phyloP scores from a whole-genome alignment of 495 filamentous ascomycete genomes.

The Penicillium odoratum region DNA sequence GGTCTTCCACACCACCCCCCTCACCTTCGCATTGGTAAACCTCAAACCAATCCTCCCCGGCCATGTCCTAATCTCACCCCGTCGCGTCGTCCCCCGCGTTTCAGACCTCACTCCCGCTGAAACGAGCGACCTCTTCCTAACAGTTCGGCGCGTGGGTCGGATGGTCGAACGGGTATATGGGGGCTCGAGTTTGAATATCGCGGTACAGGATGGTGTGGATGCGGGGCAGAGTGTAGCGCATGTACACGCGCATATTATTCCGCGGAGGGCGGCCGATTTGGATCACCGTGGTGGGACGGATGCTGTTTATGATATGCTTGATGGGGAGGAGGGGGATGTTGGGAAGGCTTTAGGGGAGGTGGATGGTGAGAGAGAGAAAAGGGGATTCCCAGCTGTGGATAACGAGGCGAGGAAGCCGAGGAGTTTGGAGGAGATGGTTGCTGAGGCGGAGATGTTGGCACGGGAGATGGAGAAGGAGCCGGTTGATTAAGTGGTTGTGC shows the following conservation, averaged over 20 bases:
- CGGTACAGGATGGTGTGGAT: constrained; percentile 84
- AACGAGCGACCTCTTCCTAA: constrained; percentile 78
- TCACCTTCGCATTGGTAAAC: constrained; percentile 86
- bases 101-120: constrained; percentile 72
- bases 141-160: constrained; percentile 76
- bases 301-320: constrained; percentile 77
- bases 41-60: constrained; percentile 92
- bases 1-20: constrained; percentile 83
- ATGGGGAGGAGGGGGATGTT: constrained; percentile 85
- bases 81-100: constrained; percentile 65
- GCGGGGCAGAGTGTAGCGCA: constrained; percentile 91
- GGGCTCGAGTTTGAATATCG: constrained; percentile 75
- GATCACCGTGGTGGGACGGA: constrained; percentile 54
- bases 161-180: constrained; percentile 76
- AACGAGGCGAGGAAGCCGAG: constrained; percentile 69
- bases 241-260: constrained; percentile 93
- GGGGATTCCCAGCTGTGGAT: constrained; percentile 59
- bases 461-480: constrained; percentile 43
- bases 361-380: constrained; percentile 26
- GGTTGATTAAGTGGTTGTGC: constrained; percentile 16
- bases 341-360: constrained; percentile 43
- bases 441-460: constrained; percentile 59
- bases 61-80: constrained; percentile 76
- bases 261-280: constrained; percentile 60
- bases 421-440: constrained; percentile 71